Percentiles rank a stretch among this genome's conserved stretches.
These are phyloP conservation scores for Trichoderma cornu-damae DNA, from an alignment of 2,329 filamentous ascomycete genomes.

Conservation along the genomic window DNA sequence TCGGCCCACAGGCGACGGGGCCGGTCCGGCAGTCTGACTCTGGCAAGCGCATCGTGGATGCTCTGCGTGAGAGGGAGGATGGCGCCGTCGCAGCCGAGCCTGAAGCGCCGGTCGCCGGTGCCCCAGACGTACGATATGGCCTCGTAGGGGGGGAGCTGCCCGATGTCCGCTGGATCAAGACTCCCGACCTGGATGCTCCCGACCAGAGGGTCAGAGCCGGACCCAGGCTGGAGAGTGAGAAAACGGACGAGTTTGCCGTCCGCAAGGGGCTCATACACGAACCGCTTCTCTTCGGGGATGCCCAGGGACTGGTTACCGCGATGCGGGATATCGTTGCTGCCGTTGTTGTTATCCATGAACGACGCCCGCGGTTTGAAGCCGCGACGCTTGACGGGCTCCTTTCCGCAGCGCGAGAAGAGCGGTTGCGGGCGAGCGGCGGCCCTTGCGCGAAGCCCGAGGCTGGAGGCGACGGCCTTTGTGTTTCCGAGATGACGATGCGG, in stretches of 20 bases:
- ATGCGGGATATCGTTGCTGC: background rate
- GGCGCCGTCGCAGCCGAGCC: conserved; percentile 25
- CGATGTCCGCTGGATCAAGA: conserved; percentile 22
- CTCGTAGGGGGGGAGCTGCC: conserved; percentile 26
- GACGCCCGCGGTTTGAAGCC: background rate
- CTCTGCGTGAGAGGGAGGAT: conserved; percentile 29
- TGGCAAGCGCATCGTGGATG: conserved; percentile 30
- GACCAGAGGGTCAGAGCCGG: conserved; percentile 26
- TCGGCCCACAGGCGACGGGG: conserved; percentile 36
- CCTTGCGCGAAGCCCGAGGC: background rate
- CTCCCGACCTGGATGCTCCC: conserved; percentile 27
- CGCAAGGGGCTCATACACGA: conserved; percentile 24
- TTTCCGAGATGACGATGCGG: background rate
- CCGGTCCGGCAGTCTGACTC: conserved; percentile 25
- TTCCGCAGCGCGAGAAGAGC: background rate
- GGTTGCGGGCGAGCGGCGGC: background rate
- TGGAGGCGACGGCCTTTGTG: too few species aligned
- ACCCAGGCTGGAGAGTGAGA: conserved; percentile 30
- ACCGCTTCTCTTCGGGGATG: background rate
- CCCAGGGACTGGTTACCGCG: background rate
- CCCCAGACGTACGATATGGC: conserved; percentile 37
- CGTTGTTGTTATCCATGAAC: background rate
- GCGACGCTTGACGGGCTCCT: conserved; percentile 7
- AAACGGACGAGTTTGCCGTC: conserved; percentile 29
- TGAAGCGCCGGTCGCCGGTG: conserved; percentile 22